A percentile compares a stretch with the other conserved stretches of the same genome.
Evolutionary conservation across 768 basidiomycete genomes (phyloP).

Genomic region (Kwoniella europaea): DNA sequence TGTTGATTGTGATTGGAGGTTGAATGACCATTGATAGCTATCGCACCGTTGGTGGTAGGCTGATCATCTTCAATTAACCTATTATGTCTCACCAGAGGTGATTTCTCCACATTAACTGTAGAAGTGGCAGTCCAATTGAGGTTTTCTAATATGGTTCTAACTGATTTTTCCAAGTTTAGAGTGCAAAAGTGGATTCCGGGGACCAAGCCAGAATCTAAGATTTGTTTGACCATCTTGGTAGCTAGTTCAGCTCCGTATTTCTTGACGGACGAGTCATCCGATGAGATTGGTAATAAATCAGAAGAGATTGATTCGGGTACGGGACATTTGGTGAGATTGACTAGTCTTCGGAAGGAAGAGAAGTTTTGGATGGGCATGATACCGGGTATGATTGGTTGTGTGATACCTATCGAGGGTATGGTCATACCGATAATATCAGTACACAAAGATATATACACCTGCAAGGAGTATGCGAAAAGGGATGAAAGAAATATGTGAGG

Average conservation of each 20-base stretch:
- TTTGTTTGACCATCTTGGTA: slow-evolving; percentile 73
- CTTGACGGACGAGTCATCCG: slow-evolving; percentile 92
- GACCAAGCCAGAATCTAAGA: slow-evolving; percentile 60
- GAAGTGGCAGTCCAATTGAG: slow-evolving; percentile 67
- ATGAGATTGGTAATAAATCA: slow-evolving; percentile 78
- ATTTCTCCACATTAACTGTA: slow-evolving; percentile 37
- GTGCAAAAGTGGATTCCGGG: slow-evolving; percentile 91
- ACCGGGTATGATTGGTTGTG: slow-evolving; percentile 87
- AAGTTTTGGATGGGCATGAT: slow-evolving; percentile 99
- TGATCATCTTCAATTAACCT: slow-evolving; percentile 53
- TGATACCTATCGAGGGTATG: slow-evolving; percentile 69
- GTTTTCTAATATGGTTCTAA: slow-evolving; percentile 78
- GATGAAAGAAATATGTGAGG: background rate
- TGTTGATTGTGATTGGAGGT: slow-evolving; percentile 10
- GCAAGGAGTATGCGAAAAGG: background rate
- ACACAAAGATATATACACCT: background rate
- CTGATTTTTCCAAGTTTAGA: slow-evolving; percentile 94
- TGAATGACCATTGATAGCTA: slow-evolving; percentile 17
- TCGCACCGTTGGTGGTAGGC: slow-evolving; percentile 15
- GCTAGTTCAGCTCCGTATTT: slow-evolving; percentile 89
- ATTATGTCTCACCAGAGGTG: slow-evolving; percentile 55
- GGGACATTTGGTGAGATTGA: slow-evolving; percentile 80
- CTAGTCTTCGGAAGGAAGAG: slow-evolving; percentile 86
- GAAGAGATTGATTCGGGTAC: slow-evolving; percentile 72
- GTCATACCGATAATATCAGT: slow-evolving; percentile 31